Evolutionary conservation across 2,329 filamentous ascomycete genomes (phyloP), one percentile per base, ranked within the genome.

Genomic region (Aspergillus novoparasiticus): DNA sequence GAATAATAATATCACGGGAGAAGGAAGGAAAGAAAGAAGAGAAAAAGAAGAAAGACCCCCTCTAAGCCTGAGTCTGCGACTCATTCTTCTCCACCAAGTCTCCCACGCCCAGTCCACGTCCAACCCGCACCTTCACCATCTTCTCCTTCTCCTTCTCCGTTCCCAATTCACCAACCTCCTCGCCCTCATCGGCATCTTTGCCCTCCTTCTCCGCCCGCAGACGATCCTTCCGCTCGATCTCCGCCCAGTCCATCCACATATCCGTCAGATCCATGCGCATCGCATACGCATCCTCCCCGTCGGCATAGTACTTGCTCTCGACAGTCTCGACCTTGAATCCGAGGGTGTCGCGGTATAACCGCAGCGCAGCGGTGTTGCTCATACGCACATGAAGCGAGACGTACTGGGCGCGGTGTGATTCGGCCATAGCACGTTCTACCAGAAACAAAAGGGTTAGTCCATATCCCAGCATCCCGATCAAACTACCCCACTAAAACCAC

Each of bases 321-420:
- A 80, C 69, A 55, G 93, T 95, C 68, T 95, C 92, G 69, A 92
- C 91, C 75, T 89, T 87, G 84, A 97, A 98, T 60, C 92, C 90
- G 0, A 97, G 87, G 0, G 94, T 97, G 76, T 96, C 91, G 72
- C 93, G 89, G 86, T 99, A 99, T 26, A 99, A 87, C 72, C 91
- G 92, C 66, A 97, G 87, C 30, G 95, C 95, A 8, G 95, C 95
- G 65, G 87, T 87, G 84, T 99, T 99, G 79, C 91, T 95, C 59
- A 97, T 88, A 74, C 95, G 94, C 68, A 99, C 95, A 83, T 99
- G 95, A 39, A 99, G 87, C 39, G 92, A 96, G 74, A 99, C 94
- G 82, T 97, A 98, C 76, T 91, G 87, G 1, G 94, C 95, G 72
- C 88, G 87, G 76, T 94, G 97, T 39, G 92, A 94, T 80, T 99